These are phyloP conservation scores for Hypoxylon rickii DNA, from an alignment of 495 filamentous ascomycete species.

Conservation along the genomic window DNA sequence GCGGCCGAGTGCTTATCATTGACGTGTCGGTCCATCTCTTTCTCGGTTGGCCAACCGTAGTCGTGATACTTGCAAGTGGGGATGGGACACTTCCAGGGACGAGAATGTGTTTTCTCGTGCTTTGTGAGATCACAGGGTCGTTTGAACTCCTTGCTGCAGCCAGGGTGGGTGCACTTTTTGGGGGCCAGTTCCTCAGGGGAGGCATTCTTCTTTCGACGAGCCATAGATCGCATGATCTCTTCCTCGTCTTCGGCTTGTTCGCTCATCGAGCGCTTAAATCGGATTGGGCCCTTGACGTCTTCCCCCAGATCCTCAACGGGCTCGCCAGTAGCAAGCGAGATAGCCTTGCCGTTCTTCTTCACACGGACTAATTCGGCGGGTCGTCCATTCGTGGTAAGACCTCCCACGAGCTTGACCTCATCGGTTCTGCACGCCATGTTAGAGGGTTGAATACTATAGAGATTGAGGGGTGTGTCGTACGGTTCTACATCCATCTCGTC, in stretches of 20 bases:
- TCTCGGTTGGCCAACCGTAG: constrained; percentile 94
- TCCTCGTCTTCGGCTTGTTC: constrained; percentile 69
- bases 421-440: constrained; percentile 59
- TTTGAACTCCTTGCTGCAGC: constrained; percentile 89
- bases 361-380: constrained; percentile 78
- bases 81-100: constrained; percentile 90
- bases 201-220: constrained; percentile 80
- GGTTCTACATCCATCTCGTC: constrained; percentile 58
- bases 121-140: constrained; percentile 91
- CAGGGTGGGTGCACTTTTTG: constrained; percentile 65
- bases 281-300: constrained; percentile 46
- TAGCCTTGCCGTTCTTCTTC: constrained; percentile 72
- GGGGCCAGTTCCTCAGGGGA: constrained; percentile 73
- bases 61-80: constrained; percentile 81
- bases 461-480: constrained; percentile 42
- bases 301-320: constrained; percentile 53
- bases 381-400: constrained; percentile 74
- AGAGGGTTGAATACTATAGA: constrained; percentile 32
- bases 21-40: constrained; percentile 91
- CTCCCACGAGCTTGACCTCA: constrained; percentile 73
- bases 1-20: constrained; percentile 91
- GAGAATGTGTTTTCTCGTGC: constrained; percentile 95
- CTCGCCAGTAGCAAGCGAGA: constrained; percentile 70
- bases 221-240: constrained; percentile 83
- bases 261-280: constrained; percentile 66